Conservation (phyloP, 306 rosid genomes). For the Pyrus pyrifolia region DNA sequence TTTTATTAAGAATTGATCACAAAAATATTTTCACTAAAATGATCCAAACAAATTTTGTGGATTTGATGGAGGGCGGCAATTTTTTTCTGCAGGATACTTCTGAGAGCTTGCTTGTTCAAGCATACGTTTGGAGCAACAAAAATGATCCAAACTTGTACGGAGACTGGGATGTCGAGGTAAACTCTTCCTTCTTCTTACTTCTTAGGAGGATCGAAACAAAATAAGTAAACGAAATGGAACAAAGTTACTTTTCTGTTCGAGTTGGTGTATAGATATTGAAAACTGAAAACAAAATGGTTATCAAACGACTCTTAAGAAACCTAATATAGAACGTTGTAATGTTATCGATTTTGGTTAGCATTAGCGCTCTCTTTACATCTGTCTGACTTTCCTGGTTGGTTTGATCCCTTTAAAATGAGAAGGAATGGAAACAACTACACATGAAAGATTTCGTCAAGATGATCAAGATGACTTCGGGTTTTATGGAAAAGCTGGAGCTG, state of each 20-base stretch:
- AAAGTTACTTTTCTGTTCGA: too few species aligned
- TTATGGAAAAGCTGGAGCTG: conserved; percentile 52
- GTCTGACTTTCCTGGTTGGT: not conserved
- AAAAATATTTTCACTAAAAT: too few species aligned
- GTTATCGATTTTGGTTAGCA: too few species aligned
- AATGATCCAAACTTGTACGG: conserved; percentile 71
- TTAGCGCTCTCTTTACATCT: too few species aligned
- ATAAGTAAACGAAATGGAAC: too few species aligned
- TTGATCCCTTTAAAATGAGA: not conserved
- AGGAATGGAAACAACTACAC: conserved; percentile 71
- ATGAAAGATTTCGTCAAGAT: conserved; percentile 66
- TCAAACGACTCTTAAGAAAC: too few species aligned
- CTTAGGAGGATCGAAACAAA: not conserved
- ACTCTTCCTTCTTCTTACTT: not conserved
- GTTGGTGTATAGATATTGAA: not conserved
- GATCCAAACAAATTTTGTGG: too few species aligned
- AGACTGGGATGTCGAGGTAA: conserved; percentile 90
- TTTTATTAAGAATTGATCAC: too few species aligned
- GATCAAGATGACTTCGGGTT: conserved; percentile 65
- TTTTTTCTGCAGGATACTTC: conserved; percentile 45
- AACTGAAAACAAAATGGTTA: too few species aligned
- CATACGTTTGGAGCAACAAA: conserved; percentile 71
- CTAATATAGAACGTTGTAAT: too few species aligned
- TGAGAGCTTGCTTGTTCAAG: conserved; percentile 31
- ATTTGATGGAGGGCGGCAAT: not conserved